Evolutionary conservation across 139 green algal genomes (phyloP).

Genomic region (Spirogloea muscicola): DNA sequence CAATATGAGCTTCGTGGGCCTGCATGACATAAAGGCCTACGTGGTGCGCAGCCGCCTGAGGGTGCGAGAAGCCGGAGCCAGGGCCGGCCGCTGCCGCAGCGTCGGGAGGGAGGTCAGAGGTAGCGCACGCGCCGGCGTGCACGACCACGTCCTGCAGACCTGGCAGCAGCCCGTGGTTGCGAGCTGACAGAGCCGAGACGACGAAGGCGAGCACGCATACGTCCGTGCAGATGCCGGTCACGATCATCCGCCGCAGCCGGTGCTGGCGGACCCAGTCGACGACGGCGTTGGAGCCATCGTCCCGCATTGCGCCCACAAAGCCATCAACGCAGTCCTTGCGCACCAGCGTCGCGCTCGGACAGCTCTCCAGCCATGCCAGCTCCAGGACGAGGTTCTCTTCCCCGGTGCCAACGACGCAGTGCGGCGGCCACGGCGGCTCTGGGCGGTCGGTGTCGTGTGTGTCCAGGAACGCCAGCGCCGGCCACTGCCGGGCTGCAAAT

Average conservation of each 20-base stretch:
- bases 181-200: conserved; percentile 33
- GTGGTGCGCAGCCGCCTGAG: conserved; percentile 31
- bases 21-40: conserved; percentile 26
- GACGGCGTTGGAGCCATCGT: conserved; percentile 37
- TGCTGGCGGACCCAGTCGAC: conserved; percentile 24
- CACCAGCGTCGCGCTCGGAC: conserved; percentile 22
- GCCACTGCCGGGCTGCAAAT: conserved; percentile 14
- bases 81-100: conserved; percentile 17
- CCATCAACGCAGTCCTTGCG: conserved; percentile 45
- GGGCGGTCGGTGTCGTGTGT: conserved; percentile 32
- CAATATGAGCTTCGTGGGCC: background rate
- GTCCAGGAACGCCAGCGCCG: conserved; percentile 34
- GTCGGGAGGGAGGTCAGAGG: conserved; percentile 25
- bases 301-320: conserved; percentile 38
- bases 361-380: conserved; percentile 36
- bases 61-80: conserved; percentile 11
- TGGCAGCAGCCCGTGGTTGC: conserved; percentile 33
- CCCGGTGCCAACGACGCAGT: conserved; percentile 35
- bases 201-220: conserved; percentile 48
- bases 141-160: conserved; percentile 22
- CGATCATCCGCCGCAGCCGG: no score
- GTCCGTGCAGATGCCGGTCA: conserved; percentile 47
- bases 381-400: conserved; percentile 36
- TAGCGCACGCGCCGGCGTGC: conserved; percentile 15
- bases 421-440: conserved; percentile 37